phyloP scores from a whole-genome alignment of 306 rosid genomes.

The Cucurbita moschata region DNA sequence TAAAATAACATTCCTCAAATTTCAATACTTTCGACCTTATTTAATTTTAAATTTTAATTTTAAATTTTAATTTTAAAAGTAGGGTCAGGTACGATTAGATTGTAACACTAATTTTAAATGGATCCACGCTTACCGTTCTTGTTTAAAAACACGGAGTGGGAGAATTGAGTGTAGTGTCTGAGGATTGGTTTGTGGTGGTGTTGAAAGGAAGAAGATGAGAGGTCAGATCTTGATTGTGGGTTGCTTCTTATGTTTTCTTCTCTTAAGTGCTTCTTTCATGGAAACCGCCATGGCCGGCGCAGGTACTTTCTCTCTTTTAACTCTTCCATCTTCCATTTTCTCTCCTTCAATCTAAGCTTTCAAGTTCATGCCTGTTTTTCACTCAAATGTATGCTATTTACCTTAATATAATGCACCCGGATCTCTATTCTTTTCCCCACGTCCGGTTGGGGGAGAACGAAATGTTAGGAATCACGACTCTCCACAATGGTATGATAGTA shows the following conservation, averaged over 20 bases:
- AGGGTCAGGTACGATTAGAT: no score
- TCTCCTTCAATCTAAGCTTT: neutral
- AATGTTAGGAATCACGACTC: no score
- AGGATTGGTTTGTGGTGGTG: neutral
- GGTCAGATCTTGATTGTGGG: neutral
- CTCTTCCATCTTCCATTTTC: neutral
- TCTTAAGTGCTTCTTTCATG: neutral
- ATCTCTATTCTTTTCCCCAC: neutral
- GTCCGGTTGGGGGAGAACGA: no score
- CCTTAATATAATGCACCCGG: neutral
- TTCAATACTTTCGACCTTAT: no score
- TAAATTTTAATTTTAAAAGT: no score
- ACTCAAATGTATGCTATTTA: neutral
- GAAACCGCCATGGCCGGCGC: neutral
- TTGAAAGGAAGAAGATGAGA: neutral
- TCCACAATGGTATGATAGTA: no score
- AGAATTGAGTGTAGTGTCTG: neutral
- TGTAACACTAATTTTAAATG: no score
- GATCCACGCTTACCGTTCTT: no score
- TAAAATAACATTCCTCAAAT: no score
- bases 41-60: no score
- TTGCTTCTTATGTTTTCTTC: neutral
- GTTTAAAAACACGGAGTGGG: no score
- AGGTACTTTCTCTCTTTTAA: neutral
- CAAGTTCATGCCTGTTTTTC: neutral